Evolutionary conservation across 2,329 filamentous ascomycete genomes (phyloP).

Genomic region (Venturia effusa): DNA sequence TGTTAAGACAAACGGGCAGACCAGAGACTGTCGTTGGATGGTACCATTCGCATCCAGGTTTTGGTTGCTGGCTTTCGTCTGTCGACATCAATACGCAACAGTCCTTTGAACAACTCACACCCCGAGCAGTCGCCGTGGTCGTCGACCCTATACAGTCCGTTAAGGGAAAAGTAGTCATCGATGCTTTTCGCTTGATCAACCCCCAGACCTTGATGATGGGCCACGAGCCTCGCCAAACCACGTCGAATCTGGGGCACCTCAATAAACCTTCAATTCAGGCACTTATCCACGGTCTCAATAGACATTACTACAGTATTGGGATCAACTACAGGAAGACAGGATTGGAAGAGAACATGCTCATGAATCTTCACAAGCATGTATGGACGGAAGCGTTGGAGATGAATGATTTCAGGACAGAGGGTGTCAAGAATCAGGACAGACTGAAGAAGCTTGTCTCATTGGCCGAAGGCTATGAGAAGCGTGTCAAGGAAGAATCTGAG

Average conservation of each 20-base stretch:
- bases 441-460: slow-evolving; percentile 77
- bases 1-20: slow-evolving; percentile 94
- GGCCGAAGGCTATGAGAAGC: slow-evolving; percentile 94
- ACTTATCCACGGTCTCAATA: slow-evolving; percentile 92
- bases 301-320: slow-evolving; percentile 98
- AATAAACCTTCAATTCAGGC: slow-evolving; percentile 99
- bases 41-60: slow-evolving; percentile 99
- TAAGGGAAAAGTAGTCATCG: slow-evolving; percentile 98
- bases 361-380: slow-evolving; percentile 99
- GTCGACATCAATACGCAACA: slow-evolving; percentile 99
- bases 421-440: slow-evolving; percentile 73
- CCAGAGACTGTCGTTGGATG: slow-evolving; percentile 96
- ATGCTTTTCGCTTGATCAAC: slow-evolving; percentile 97
- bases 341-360: slow-evolving; percentile 97
- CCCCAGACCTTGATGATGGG: slow-evolving; percentile 96
- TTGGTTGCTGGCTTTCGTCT: slow-evolving; percentile 97
- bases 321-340: slow-evolving; percentile 98
- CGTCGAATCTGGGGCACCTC: slow-evolving; percentile 91
- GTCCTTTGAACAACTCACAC: slow-evolving; percentile 97
- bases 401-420: slow-evolving; percentile 86
- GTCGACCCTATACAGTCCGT: slow-evolving; percentile 98
- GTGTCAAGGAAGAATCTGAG: slow-evolving; percentile 97
- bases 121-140: slow-evolving; percentile 92
- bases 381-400: slow-evolving; percentile 98
- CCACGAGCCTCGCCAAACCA: slow-evolving; percentile 94